phyloP scores from a whole-genome alignment of 2,329 filamentous ascomycete genomes.

The Trichoderma sp. region DNA sequence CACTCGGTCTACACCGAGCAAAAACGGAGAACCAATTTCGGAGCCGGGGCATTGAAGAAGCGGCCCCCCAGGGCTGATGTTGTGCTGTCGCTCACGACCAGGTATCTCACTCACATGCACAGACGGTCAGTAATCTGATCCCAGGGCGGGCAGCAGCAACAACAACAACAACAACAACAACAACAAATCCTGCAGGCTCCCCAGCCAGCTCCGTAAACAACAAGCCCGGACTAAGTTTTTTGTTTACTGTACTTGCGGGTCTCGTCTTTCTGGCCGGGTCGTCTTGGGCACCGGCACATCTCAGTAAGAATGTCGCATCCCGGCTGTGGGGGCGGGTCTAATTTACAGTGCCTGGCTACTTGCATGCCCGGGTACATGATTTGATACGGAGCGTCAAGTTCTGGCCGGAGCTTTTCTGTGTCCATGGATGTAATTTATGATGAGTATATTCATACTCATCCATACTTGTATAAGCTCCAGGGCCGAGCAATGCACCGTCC shows the following conservation, averaged over 20 bases:
- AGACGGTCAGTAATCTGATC: background rate
- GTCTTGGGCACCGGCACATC: slow-evolving; percentile 16
- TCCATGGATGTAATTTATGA: background rate
- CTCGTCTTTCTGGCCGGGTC: background rate
- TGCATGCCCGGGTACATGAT: background rate
- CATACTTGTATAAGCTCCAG: background rate
- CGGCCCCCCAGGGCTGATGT: background rate
- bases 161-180: background rate
- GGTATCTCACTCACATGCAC: background rate
- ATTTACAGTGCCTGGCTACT: background rate
- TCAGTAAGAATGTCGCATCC: slow-evolving; percentile 11
- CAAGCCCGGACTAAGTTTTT: background rate
- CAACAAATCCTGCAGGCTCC: background rate
- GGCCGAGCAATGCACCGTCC: background rate
- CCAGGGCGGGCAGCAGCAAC: background rate
- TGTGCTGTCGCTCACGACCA: background rate
- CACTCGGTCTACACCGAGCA: slow-evolving; percentile 14
- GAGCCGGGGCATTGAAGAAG: background rate
- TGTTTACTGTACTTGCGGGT: slow-evolving; percentile 10
- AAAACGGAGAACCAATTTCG: slow-evolving; percentile 2
- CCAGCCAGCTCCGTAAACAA: background rate
- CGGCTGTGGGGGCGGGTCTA: slow-evolving; percentile 17
- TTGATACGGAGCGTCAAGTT: background rate
- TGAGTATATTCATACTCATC: background rate
- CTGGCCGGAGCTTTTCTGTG: background rate